phyloP scores from a whole-genome alignment of 306 rosid species.

The Vigna nakashimae region DNA sequence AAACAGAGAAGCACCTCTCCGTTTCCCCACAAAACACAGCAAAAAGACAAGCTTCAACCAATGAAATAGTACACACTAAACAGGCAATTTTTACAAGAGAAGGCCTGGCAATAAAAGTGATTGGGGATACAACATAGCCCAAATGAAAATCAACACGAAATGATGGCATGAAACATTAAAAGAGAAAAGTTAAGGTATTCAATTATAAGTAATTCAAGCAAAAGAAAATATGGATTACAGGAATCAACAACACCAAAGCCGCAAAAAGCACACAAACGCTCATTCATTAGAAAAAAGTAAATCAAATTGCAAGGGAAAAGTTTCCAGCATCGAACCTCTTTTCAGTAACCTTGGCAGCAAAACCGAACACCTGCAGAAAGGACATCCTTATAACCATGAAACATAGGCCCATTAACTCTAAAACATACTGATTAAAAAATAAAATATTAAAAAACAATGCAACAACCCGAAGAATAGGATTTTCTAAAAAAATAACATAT shows the following conservation, averaged over 20 bases:
- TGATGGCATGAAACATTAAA: not conserved
- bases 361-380: slow-evolving; percentile 23
- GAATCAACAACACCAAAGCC: not conserved
- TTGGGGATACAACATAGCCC: not conserved
- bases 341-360: slow-evolving; percentile 25
- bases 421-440: not conserved
- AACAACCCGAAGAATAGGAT: slow-evolving; percentile 11
- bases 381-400: slow-evolving; percentile 15
- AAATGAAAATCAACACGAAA: slow-evolving; percentile 6
- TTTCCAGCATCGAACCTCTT: slow-evolving; percentile 9
- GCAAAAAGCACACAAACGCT: slow-evolving; percentile 1
- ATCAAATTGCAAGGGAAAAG: slow-evolving; percentile 8
- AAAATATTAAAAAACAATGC: not conserved
- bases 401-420: slow-evolving; percentile 26
- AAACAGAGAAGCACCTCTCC: not conserved
- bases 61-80: not conserved
- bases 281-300: not conserved
- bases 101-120: not conserved
- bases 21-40: not conserved
- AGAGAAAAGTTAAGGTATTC: not conserved
- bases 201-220: not conserved
- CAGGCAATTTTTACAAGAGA: not conserved
- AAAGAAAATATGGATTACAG: not conserved
- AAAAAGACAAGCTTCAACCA: slow-evolving; percentile 20
- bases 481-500: not conserved